Evolutionary conservation across 2,329 filamentous ascomycete species (phyloP).

Genomic region (Aspergillus persii): DNA sequence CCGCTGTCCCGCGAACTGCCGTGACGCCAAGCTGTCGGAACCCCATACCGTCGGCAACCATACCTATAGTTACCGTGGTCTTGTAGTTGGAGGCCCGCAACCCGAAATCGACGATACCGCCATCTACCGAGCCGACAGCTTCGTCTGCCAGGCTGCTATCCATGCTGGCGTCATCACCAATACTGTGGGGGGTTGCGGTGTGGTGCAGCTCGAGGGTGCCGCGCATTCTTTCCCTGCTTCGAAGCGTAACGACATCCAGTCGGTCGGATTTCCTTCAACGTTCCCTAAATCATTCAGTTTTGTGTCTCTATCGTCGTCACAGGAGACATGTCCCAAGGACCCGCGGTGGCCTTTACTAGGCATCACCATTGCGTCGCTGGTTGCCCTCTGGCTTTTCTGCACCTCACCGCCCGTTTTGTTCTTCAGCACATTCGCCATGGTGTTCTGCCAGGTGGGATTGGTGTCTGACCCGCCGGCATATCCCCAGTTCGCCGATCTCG

Average conservation of each 20-base stretch:
- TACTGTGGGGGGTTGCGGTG: constrained; percentile 73
- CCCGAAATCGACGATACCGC: constrained; percentile 43
- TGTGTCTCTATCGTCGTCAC: constrained; percentile 53
- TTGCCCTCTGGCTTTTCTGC: constrained; percentile 76
- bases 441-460: constrained; percentile 88
- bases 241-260: constrained; percentile 70
- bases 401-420: constrained; percentile 78
- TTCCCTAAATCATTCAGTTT: constrained; percentile 89
- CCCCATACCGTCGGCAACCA: constrained; percentile 53
- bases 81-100: constrained; percentile 53
- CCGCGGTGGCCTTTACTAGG: constrained; percentile 80
- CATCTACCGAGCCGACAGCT: constrained; percentile 84
- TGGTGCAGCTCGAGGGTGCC: constrained; percentile 70
- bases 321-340: constrained; percentile 68
- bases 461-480: constrained; percentile 81
- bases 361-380: constrained; percentile 76
- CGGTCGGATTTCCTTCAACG: constrained; percentile 76
- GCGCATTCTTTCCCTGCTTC: constrained; percentile 62
- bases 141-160: constrained; percentile 80
- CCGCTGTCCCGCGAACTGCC: constrained; percentile 56
- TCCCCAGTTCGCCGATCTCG: constrained; percentile 64
- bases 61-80: constrained; percentile 50
- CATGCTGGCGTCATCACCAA: constrained; percentile 77
- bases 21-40: constrained; percentile 46
- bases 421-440: constrained; percentile 73